Conservation (phyloP, 2,329 filamentous ascomycete genomes). For the Fusarium nodosum region DNA sequence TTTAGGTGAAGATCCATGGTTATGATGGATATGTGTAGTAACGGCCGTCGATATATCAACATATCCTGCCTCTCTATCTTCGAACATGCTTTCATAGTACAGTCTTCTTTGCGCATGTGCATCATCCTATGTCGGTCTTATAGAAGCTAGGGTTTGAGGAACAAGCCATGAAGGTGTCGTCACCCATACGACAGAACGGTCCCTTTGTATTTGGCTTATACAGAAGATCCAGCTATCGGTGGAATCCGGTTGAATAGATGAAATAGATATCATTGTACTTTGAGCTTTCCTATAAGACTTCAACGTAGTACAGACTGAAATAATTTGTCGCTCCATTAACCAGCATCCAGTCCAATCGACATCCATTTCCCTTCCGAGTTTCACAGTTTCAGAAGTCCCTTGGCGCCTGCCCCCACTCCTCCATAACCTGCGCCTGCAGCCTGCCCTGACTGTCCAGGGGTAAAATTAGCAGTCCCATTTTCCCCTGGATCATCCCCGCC, state of each 20-base stretch:
- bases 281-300: not conserved
- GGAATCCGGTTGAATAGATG: not conserved
- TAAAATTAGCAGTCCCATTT: conserved; percentile 41
- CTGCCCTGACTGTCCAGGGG: conserved; percentile 28
- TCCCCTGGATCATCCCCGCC: conserved; percentile 38
- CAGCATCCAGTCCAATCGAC: conserved; percentile 16
- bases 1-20: not conserved
- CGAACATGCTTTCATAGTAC: not conserved
- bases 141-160: conserved; percentile 8
- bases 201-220: not conserved
- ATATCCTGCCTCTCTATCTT: conserved; percentile 10
- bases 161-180: conserved; percentile 29
- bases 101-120: conserved; percentile 18
- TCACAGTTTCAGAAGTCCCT: conserved; percentile 46
- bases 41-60: not conserved
- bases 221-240: not conserved
- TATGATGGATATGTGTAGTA: not conserved
- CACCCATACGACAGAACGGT: conserved; percentile 8
- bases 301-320: not conserved
- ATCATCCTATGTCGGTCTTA: conserved; percentile 16
- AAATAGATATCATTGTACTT: not conserved
- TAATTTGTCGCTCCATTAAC: not conserved
- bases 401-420: conserved; percentile 18
- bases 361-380: conserved; percentile 19
- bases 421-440: not conserved